A percentile compares a stretch with the other conserved stretches of the same genome.
phyloP scores from a whole-genome alignment of 176 grass and related monocot species.

The Aegilops speltoides region DNA sequence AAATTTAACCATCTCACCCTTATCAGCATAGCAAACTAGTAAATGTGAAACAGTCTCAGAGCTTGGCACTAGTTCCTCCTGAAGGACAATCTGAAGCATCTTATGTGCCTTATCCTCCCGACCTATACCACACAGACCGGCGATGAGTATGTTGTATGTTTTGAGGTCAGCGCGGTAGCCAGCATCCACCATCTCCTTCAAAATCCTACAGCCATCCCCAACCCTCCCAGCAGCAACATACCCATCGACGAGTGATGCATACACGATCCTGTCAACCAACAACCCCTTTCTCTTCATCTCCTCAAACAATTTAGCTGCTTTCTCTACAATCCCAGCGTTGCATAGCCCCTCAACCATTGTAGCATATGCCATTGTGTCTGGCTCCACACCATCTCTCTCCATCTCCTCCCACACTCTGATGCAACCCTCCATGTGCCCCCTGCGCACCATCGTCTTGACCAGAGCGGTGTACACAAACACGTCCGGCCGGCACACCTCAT shows the following conservation, averaged over 20 bases:
- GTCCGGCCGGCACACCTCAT: constrained; percentile 57
- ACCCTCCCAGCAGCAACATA: constrained; percentile 50
- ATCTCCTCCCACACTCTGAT: constrained; percentile 90
- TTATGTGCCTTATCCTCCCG: constrained; percentile 69
- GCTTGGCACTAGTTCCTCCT: constrained; percentile 55
- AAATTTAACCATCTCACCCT: constrained; percentile 52
- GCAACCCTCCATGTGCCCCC: constrained; percentile 70
- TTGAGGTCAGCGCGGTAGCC: constrained; percentile 66
- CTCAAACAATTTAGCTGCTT: constrained; percentile 55
- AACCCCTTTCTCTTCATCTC: constrained; percentile 71
- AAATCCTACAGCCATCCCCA: constrained; percentile 57
- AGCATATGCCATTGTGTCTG: constrained; percentile 65
- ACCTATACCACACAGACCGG: constrained; percentile 59
- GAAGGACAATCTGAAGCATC: constrained; percentile 66
- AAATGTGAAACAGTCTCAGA: constrained; percentile 61
- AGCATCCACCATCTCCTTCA: constrained; percentile 78
- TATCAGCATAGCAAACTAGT: constrained; percentile 66
- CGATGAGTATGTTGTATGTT: constrained; percentile 81
- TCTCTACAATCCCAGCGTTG: constrained; percentile 55
- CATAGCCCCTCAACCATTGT: constrained; percentile 68
- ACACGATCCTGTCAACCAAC: constrained; percentile 67
- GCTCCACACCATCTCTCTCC: constrained; percentile 53
- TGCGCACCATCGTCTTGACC: constrained; percentile 66
- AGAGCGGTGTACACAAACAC: constrained; percentile 81
- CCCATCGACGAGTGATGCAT: constrained; percentile 56